These are phyloP conservation scores for Pharus latifolius DNA, from an alignment of 176 grass and related monocot genomes.

Conservation along the genomic window DNA sequence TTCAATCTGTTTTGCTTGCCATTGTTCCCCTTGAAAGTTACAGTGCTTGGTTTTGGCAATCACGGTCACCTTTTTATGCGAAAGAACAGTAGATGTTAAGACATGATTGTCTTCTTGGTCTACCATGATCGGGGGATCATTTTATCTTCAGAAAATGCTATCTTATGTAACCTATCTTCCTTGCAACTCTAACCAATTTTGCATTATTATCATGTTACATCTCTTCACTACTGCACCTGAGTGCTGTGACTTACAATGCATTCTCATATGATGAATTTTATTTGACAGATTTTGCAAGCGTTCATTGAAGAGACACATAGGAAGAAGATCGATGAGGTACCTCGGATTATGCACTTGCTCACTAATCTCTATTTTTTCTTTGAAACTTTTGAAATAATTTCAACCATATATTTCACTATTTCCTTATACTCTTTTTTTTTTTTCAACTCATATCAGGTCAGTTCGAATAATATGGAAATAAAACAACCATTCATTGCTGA, in stretches of 20 bases:
- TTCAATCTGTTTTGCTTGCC: not conserved
- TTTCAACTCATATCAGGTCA: conserved; percentile 30
- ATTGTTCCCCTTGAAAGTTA: not conserved
- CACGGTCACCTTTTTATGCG: not conserved
- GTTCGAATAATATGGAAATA: conserved; percentile 16
- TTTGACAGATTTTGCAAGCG: conserved; percentile 13
- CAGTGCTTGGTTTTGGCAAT: not conserved
- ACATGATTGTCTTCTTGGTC: not conserved
- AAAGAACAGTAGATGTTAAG: not conserved
- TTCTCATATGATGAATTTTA: not conserved
- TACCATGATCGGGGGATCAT: not conserved
- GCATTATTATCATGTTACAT: not conserved
- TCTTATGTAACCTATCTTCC: not conserved
- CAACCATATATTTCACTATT: not conserved
- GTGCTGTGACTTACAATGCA: not conserved
- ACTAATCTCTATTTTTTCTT: no score
- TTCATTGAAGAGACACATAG: not conserved
- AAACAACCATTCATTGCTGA: conserved; percentile 25
- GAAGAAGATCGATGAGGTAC: not conserved
- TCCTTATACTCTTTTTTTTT: not conserved
- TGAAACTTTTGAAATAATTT: not conserved
- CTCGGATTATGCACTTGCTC: not conserved
- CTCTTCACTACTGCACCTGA: not conserved
- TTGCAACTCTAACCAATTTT: not conserved
- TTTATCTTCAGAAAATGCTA: not conserved